These are phyloP conservation scores for Neopestalotiopsis rosae DNA, from an alignment of 2,329 filamentous ascomycete genomes.

Conservation along the genomic window DNA sequence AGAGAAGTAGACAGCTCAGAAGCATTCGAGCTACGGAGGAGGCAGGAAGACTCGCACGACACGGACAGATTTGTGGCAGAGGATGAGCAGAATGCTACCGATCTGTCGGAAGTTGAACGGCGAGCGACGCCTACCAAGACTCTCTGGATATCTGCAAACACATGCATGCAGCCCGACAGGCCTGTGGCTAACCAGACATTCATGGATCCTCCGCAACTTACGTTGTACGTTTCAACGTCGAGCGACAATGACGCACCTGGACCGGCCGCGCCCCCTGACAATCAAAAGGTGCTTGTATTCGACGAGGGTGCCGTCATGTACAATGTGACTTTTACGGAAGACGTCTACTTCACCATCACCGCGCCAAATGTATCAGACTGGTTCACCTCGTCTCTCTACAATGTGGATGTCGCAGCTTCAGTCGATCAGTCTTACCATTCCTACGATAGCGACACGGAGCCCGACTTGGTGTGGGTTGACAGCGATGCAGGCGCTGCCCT, in stretches of 20 bases:
- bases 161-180: slow-evolving; percentile 74
- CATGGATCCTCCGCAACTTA: slow-evolving; percentile 71
- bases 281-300: slow-evolving; percentile 57
- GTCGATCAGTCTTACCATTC: slow-evolving; percentile 79
- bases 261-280: slow-evolving; percentile 52
- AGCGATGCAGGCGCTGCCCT: slow-evolving; percentile 81
- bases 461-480: slow-evolving; percentile 79
- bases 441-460: slow-evolving; percentile 56
- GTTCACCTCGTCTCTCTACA: slow-evolving; percentile 65
- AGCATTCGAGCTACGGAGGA: slow-evolving; percentile 31
- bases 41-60: slow-evolving; percentile 19
- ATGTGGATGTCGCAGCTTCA: slow-evolving; percentile 82
- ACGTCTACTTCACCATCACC: slow-evolving; percentile 78
- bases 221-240: slow-evolving; percentile 76
- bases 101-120: slow-evolving; percentile 25
- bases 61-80: slow-evolving; percentile 20
- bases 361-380: slow-evolving; percentile 68
- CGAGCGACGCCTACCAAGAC: slow-evolving; percentile 44
- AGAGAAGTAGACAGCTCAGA: slow-evolving; percentile 30
- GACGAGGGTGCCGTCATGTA: slow-evolving; percentile 73
- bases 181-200: slow-evolving; percentile 50
- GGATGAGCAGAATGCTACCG: slow-evolving; percentile 27
- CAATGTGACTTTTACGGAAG: slow-evolving; percentile 63
- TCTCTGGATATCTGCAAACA: slow-evolving; percentile 85
- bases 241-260: slow-evolving; percentile 69